Base-by-base conservation (phyloP, 495 filamentous ascomycete genomes). In the Penicilliopsis zonata region DNA sequence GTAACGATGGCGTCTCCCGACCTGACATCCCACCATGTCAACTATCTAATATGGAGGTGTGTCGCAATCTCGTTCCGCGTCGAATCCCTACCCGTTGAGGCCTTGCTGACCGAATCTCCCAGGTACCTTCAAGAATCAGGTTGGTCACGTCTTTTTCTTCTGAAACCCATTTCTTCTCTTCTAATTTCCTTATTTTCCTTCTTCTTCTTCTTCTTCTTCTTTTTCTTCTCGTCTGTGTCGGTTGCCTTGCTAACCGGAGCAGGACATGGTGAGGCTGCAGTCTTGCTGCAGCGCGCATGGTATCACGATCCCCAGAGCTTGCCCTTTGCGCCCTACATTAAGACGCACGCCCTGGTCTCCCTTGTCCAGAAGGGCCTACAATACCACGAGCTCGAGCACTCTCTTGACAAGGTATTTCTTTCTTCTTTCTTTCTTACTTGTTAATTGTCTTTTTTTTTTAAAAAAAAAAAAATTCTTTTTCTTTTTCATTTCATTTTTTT, bases 11-110 rank as follows among this genome's bases (percentile, higher is more conserved):
- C 57, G 50, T 57, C 55, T 38, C 58, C 52, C 34, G 53, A 63
- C 46, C 72, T 98, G 49, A 80, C 83, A 57, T 88, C 86, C 40
- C 76, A 95, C 67, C 80, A 88, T 63, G 75, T 96, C 66, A 98
- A 96, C 72, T 96, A 88, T 69, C 69, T 98, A 63, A 83, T 98
- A 67, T 94, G 86, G 83, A 86, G 86, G 84, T 95, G 72, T 59
- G 84, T 72, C 45, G 41, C 55, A 49, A 49, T n/a, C 34, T 35
- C 16, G 10, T 38, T 9, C 17, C 17, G 33, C 37, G 27, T 8
- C 9, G 25, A 18, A 33, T 30, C 9, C 23, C 17, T 10, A 20
- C 9, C 5, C 7, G 19, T 4, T n/a, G n/a, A 19, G 10, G 22
- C 6, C 15, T 3, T 3, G 7, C 30, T n/a, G 6, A 19, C 18